Evolutionary conservation across 306 rosid species (phyloP), one percentile per base, ranked within the genome.

Genomic region (Cajanus cajan): DNA sequence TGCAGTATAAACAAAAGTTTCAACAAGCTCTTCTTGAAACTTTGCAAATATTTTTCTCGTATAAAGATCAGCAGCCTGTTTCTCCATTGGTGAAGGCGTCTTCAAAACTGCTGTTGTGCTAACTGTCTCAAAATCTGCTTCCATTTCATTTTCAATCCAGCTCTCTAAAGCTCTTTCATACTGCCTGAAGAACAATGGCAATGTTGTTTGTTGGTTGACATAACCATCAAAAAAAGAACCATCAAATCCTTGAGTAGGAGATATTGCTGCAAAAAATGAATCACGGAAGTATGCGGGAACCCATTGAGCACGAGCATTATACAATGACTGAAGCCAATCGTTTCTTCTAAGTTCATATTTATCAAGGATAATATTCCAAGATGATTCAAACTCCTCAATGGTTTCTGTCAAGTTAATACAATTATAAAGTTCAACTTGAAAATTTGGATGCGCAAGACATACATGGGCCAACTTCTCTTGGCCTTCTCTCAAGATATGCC

Each of bases 71-170:
- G 98, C 97, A 68, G 91, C 97, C 84, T 94, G 98, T 76, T 94
- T 89, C 82, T 94, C 98, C 98, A 94, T 94, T 39, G 98, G 98
- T 31, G 98, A 94, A 68, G 98, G 97, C 43, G 98, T 94, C 82
- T 89, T 91, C 84, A 94, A 80, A 25, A 89, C 82, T 13, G 97
- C 97, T 4, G 84, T 80, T 21, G 91, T 90, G 88, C 93, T 85
- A 67, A 94, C 81, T 65, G 98, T 90, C 82, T 91, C 98, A 64
- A 89, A 91, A 64, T 94, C 97, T 59, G 98, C 90, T 82, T 91
- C 98, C 68, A 82, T 81, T 85, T 94, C 98, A 86, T 86, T 91
- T 68, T 91, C 98, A 82, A 90, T 89, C 84, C 88, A 89, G 83
- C 73, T 88, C 74, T 94, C 98, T 58, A 91, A 24, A 68, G 96